A percentile compares a stretch with the other conserved stretches of the same genome.
phyloP scores from a whole-genome alignment of 805 yeast species.

The Ogataea polymorpha region DNA sequence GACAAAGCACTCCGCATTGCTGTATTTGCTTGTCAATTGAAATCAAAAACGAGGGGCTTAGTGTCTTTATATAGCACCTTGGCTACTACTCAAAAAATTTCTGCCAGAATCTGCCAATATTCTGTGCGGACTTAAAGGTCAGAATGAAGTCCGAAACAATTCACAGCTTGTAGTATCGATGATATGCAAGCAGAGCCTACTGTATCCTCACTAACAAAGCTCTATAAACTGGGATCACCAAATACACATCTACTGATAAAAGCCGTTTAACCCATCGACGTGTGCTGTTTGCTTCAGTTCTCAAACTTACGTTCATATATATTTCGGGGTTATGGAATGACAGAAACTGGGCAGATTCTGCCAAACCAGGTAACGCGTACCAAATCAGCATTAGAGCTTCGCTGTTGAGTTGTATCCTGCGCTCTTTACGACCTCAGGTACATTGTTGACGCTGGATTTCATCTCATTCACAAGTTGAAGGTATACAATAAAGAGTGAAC shows the following conservation, averaged over 20 bases:
- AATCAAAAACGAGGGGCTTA: neutral
- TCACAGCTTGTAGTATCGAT: neutral
- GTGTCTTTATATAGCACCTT: conserved; percentile 2
- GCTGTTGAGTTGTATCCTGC: too few relatives aligned
- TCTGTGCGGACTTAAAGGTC: conserved; percentile 15
- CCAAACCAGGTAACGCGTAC: neutral
- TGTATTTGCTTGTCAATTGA: neutral
- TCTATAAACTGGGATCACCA: too few relatives aligned
- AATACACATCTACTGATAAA: too few relatives aligned
- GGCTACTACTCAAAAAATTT: neutral
- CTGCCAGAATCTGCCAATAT: conserved; percentile 16
- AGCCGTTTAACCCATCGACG: too few relatives aligned
- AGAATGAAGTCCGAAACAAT: neutral
- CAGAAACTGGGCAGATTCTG: conserved; percentile 8
- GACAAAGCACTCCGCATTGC: conserved; percentile 9
- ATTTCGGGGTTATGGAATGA: neutral
- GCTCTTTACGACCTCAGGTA: too few relatives aligned
- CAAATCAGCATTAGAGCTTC: too few relatives aligned
- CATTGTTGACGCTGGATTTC: too few relatives aligned
- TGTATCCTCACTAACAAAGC: too few relatives aligned
- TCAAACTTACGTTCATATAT: neutral
- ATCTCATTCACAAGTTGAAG: too few relatives aligned
- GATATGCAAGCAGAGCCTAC: too few relatives aligned
- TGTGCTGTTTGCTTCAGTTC: too few relatives aligned
- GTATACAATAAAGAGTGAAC: too few relatives aligned